Evolutionary conservation across 2,329 filamentous ascomycete species (phyloP), one percentile per base, ranked within the genome.

Genomic region (Coniochaeta pulveracea): DNA sequence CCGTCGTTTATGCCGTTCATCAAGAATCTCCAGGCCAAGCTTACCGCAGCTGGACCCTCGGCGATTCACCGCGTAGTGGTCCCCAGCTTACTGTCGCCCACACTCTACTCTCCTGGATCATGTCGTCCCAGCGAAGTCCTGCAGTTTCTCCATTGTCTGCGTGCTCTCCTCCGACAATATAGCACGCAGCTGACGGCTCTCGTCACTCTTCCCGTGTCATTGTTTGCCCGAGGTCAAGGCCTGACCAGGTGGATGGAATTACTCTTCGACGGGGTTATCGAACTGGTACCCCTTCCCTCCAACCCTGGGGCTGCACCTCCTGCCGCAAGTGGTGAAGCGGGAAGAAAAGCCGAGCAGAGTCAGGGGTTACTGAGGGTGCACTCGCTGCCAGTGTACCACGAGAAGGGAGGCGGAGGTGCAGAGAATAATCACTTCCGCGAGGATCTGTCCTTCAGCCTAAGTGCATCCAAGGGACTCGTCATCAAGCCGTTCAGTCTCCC

Each of bases 401-500:
- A 96, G 51, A 85, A 83, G 43, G 89, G 91, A 2, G 86, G 86
- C 3, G 85, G 85, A 10, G 79, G 76, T 8, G 69, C 73, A 2
- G 75, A 76, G 38, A 66, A 72, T 24, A 72, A 72, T 37, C 76
- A 76, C 40, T 69, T 80, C 34, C 77, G 83, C 16, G 84, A 93
- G 48, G 86, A 95, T 56, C 71, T 94, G 56, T 86, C 86, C 4
- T 98, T 98, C 54, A 88, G 78, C 39, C 60, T 98, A 33, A 94
- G 85, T 53, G 69, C 85, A 47, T 70, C 72, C 3, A 78, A 72
- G 46, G 88, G 85, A 33, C 76, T 98, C 43, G 72, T 85, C 24
- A 85, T 98, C 42, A 83, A 80, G 47, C 85, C 86, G 1, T 95
- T 86, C 56, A 91, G 82, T 51, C 63, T 98, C 26, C 91, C 91